Evolutionary conservation across 441 rosid genomes (phyloP).

Genomic region (Gossypium gossypioides): DNA sequence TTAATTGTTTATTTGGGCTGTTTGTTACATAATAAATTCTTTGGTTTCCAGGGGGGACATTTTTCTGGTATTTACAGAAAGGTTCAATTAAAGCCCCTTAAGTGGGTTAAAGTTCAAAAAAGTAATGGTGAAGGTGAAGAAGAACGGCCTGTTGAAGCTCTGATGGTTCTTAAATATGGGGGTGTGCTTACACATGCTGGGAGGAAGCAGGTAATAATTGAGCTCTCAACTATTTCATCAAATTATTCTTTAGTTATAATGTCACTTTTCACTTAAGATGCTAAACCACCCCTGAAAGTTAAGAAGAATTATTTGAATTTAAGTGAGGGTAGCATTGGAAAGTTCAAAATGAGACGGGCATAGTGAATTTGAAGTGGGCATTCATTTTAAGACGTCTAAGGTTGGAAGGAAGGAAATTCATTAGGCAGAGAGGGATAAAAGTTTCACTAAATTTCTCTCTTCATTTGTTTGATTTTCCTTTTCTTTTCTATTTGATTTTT

Average conservation of each 20-base stretch:
- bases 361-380: background rate
- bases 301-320: slow-evolving; percentile 2
- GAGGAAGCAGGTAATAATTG: slow-evolving; percentile 74
- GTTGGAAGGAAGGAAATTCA: background rate
- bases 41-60: slow-evolving; percentile 75
- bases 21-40: background rate
- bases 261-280: background rate
- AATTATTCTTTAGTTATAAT: background rate
- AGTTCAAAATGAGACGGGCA: background rate
- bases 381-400: slow-evolving; percentile 3
- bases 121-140: slow-evolving; percentile 83
- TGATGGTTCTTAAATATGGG: slow-evolving; percentile 98
- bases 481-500: background rate
- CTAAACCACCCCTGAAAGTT: background rate
- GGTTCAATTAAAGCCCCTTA: slow-evolving; percentile 93
- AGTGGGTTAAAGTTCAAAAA: slow-evolving; percentile 81
- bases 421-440: background rate
- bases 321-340: background rate
- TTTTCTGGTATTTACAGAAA: slow-evolving; percentile 99
- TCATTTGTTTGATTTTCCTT: background rate
- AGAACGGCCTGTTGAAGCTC: slow-evolving; percentile 91
- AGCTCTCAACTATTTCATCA: background rate
- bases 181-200: slow-evolving; percentile 99
- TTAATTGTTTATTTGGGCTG: background rate
- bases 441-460: background rate